Evolutionary conservation across 2,329 filamentous ascomycete genomes (phyloP).

Genomic region (Ophiocordyceps camponoti-saundersi): DNA sequence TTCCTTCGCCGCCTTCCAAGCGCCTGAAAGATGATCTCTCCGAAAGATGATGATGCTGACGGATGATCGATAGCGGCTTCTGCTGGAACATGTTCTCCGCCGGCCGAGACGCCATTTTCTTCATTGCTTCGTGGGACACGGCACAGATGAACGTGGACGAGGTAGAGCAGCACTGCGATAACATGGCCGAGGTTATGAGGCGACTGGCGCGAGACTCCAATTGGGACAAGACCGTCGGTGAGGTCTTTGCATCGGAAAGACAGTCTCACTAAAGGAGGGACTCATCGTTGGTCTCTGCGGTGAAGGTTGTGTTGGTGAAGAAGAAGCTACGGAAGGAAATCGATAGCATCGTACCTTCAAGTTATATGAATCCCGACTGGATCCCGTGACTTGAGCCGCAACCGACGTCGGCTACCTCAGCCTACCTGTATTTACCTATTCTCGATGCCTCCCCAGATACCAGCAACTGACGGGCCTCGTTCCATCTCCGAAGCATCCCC

Average conservation of each 20-base stretch:
- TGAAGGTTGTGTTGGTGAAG: neutral
- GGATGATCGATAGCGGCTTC: constrained; percentile 11
- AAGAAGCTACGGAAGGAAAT: too few species aligned
- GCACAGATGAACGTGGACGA: constrained; percentile 18
- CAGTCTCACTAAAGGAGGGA: neutral
- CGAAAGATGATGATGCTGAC: neutral
- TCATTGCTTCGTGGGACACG: constrained; percentile 22
- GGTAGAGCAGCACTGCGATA: constrained; percentile 13
- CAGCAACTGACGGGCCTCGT: neutral
- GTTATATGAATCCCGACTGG: neutral
- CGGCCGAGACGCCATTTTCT: constrained; percentile 14
- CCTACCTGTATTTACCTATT: too few species aligned
- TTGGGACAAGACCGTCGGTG: constrained; percentile 7
- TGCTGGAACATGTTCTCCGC: constrained; percentile 22
- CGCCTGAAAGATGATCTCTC: neutral
- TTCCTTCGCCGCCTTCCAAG: too few species aligned
- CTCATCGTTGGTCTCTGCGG: too few species aligned
- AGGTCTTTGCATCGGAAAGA: neutral
- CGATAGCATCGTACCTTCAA: neutral
- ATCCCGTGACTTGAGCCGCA: neutral
- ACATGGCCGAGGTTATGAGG: constrained; percentile 13
- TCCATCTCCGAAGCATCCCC: neutral
- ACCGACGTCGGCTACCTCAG: too few species aligned
- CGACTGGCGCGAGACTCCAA: constrained; percentile 10
- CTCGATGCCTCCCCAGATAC: neutral